Evolutionary conservation across 1,139 yeast genomes (phyloP).

Genomic region (Debaryomycetaceae sp.): DNA sequence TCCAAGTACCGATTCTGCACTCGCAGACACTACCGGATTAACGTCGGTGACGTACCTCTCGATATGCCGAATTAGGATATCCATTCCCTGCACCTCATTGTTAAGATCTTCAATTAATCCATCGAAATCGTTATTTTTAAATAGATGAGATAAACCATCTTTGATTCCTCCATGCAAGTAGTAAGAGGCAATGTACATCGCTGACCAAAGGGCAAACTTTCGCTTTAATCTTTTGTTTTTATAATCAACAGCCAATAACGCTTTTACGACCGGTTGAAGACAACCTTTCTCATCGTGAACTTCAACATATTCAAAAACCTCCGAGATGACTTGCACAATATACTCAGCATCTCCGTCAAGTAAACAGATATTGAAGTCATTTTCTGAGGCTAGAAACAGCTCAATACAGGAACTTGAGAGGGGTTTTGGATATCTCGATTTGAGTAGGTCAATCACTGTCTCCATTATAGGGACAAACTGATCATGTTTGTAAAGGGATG

Average conservation of each 20-base stretch:
- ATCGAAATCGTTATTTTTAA: slow-evolving; percentile 9
- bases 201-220: slow-evolving; percentile 37
- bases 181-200: slow-evolving; percentile 38
- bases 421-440: slow-evolving; percentile 4
- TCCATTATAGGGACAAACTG: slow-evolving; percentile 10
- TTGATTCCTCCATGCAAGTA: slow-evolving; percentile 21
- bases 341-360: slow-evolving; percentile 4
- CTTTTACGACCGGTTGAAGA: slow-evolving; percentile 15
- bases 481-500: neutral
- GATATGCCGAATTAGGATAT: slow-evolving; percentile 12
- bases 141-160: slow-evolving; percentile 7
- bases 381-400: slow-evolving; percentile 14
- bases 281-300: slow-evolving; percentile 8
- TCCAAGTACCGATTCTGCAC: slow-evolving; percentile 39
- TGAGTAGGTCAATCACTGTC: slow-evolving; percentile 10
- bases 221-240: slow-evolving; percentile 8
- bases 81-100: slow-evolving; percentile 10
- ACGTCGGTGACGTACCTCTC: slow-evolving; percentile 6
- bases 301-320: slow-evolving; percentile 11
- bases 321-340: slow-evolving; percentile 15
- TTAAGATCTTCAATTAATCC: slow-evolving; percentile 8
- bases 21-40: slow-evolving; percentile 16
- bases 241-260: slow-evolving; percentile 12
- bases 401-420: slow-evolving; percentile 14
- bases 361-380: slow-evolving; percentile 6